Evolutionary conservation across 78 protist species (phyloP), one percentile per base, ranked within the genome.

Genomic region (Capsaspora owczarzaki): DNA sequence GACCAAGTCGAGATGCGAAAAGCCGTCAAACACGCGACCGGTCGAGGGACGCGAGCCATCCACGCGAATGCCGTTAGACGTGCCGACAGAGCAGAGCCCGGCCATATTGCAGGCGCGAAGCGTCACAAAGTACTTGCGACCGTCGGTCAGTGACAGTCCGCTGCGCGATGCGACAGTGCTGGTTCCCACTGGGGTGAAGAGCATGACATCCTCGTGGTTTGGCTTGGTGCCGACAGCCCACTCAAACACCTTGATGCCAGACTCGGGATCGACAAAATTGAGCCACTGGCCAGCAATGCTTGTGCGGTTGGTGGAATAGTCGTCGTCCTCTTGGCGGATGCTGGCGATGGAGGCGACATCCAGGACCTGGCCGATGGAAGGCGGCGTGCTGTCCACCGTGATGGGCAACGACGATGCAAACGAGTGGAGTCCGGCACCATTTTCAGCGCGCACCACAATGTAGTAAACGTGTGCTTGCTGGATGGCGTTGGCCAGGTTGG

Each of bases 11-110:
- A 29, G 66, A 2, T 29, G 33, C 20, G 12, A 16, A 25, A 56
- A 56, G n/a, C 66, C 66, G n/a, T 56, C 66, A 16, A 56, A 29
- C 43, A 63, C 72, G 14, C 35, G 43, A 63, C 72, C 72, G 72
- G 33, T 20, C 20, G 33, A 14, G 40, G 72, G 72, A 6, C 42
- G 33, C 22, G 33, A 33, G 38, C 41, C 35, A 41, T 63, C 72
- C 16, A 35, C 2, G 25, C 27, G 8, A 8, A 63, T 35, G 35
- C 43, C 43, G 35, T 35, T 35, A 25, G 72, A 63, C 35, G 72
- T 33, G 4, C 27, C 33, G 19, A 25, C 4, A 25, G 43, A 2
- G 72, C 35, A 29, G 25, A 63, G 41, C 2, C 72, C 72, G 23
- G 72, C 72, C 22, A 8, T 6, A 41, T 63, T 63, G 35, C 43